Base-by-base conservation (phyloP, 768 basidiomycete genomes). In the Sporobolomyces roseus region DNA sequence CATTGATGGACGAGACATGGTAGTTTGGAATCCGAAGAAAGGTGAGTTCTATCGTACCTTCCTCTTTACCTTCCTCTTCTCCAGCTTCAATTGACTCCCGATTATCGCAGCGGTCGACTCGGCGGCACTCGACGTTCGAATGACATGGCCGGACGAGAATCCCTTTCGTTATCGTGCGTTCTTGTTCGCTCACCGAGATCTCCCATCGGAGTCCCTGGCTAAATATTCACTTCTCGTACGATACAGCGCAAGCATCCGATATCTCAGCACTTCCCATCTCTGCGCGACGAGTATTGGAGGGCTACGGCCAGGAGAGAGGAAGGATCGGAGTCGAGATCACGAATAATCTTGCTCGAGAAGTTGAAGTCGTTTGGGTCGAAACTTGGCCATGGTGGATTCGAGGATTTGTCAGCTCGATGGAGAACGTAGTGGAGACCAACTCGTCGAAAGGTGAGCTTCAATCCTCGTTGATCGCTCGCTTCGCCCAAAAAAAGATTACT, bases 321-420 rank as follows among this genome's bases (percentile, higher is more conserved):
- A 82, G 84, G 21, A 85, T 99, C 25, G 83, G 83, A 50, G 78
- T 93, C 17, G 80, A 82, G 29, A 77, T 97, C 59, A 81, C 76
- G 9, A 83, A 85, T 68, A 82, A 85, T 68, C 80, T 80, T 45
- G 70, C 79, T 25, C 76, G 79, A 8, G 71, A 81, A 1, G 72
- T 85, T 27, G 77, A 80, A 25, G 63, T 68, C 9, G 82, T 87
- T 0, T 96, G 93, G 78, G 83, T 93, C 50, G 96, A 98, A 79
- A 89, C 88, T 1, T 87, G 93, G 83, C 96, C 94, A 6, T 94
- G 93, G 86, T 86, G 92, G 75, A 82, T 97, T 43, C 88, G 91
- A 65, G 87, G 90, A 54, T 92, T 89, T 80, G 80, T 94, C 70
- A 88, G 91, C 79, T 92, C 92, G 10, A 79, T 94, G 59, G 78